Evolutionary conservation across 805 yeast genomes (phyloP).

Genomic region (Teunomyces stri): DNA sequence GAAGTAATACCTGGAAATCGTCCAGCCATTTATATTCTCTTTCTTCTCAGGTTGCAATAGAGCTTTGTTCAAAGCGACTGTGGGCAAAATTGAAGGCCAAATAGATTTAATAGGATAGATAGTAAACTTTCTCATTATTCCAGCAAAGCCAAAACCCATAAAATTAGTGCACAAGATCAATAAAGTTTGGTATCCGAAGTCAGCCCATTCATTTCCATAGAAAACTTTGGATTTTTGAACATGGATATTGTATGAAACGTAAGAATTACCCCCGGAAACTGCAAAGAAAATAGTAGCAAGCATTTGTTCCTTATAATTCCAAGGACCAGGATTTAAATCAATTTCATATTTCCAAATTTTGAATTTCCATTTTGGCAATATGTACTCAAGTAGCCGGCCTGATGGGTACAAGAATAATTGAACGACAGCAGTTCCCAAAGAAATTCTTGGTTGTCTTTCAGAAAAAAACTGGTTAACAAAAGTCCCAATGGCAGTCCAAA

Average conservation of each 20-base stretch:
- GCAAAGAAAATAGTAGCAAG: slow-evolving; percentile 48
- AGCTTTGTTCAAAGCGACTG: slow-evolving; percentile 18
- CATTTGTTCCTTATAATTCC: slow-evolving; percentile 66
- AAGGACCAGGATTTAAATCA: slow-evolving; percentile 58
- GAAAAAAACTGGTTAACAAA: slow-evolving; percentile 55
- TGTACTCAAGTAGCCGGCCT: slow-evolving; percentile 32
- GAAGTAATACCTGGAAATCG: slow-evolving; percentile 23
- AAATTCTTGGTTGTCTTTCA: slow-evolving; percentile 51
- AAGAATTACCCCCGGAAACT: slow-evolving; percentile 28
- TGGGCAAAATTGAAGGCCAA: slow-evolving; percentile 23
- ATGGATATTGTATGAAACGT: slow-evolving; percentile 18
- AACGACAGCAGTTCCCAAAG: slow-evolving; percentile 41
- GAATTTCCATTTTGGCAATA: slow-evolving; percentile 37
- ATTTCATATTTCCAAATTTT: slow-evolving; percentile 10
- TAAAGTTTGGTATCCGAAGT: slow-evolving; percentile 13
- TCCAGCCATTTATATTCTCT: slow-evolving; percentile 32
- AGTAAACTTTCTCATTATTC: slow-evolving; percentile 24
- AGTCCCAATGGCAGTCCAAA: slow-evolving; percentile 55
- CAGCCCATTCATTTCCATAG: slow-evolving; percentile 25
- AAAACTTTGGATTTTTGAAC: slow-evolving; percentile 22
- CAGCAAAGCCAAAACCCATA: slow-evolving; percentile 19
- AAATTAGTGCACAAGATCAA: slow-evolving; percentile 13
- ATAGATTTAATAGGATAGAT: slow-evolving; percentile 51
- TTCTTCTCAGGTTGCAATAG: slow-evolving; percentile 22
- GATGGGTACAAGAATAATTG: slow-evolving; percentile 48